These are phyloP conservation scores for Aspergillus japonicus DNA, from an alignment of 2,329 filamentous ascomycete species.

Conservation along the genomic window DNA sequence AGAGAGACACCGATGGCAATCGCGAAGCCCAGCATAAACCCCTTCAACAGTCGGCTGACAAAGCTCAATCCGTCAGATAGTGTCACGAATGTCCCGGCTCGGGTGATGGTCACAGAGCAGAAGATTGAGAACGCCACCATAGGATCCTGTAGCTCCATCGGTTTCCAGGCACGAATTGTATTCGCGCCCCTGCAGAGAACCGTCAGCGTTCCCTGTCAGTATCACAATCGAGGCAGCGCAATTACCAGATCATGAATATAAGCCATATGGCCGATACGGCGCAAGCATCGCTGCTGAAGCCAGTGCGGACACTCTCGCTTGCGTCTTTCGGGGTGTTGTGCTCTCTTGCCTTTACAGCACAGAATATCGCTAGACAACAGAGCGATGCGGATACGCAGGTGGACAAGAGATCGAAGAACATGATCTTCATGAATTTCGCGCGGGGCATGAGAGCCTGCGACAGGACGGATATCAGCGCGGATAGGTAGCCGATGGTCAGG, in stretches of 20 bases:
- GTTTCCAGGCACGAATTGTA: conserved; percentile 61
- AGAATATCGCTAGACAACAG: conserved; percentile 63
- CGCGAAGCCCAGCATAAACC: conserved; percentile 65
- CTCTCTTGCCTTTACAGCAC: conserved; percentile 62
- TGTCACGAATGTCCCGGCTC: conserved; percentile 52
- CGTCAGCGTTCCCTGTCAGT: background rate
- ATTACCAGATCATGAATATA: conserved; percentile 63
- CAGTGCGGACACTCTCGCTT: conserved; percentile 28
- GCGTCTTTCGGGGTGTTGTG: conserved; percentile 49
- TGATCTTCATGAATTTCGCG: conserved; percentile 69
- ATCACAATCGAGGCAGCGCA: background rate
- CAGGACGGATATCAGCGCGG: conserved; percentile 64
- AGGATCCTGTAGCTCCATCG: conserved; percentile 61
- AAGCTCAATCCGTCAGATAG: conserved; percentile 28
- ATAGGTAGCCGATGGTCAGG: conserved; percentile 54
- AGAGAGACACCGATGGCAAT: conserved; percentile 63
- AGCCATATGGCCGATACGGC: conserved; percentile 69
- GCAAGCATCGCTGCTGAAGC: conserved; percentile 68
- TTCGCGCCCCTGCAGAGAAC: conserved; percentile 53
- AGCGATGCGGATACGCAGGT: conserved; percentile 60
- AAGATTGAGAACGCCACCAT: conserved; percentile 68
- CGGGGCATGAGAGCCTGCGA: conserved; percentile 65
- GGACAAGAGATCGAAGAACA: conserved; percentile 58
- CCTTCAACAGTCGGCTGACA: conserved; percentile 54
- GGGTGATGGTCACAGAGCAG: conserved; percentile 59